These are phyloP conservation scores for Phytopythium oedochilum DNA, from an alignment of 352 stramenopile species.

Conservation along the genomic window DNA sequence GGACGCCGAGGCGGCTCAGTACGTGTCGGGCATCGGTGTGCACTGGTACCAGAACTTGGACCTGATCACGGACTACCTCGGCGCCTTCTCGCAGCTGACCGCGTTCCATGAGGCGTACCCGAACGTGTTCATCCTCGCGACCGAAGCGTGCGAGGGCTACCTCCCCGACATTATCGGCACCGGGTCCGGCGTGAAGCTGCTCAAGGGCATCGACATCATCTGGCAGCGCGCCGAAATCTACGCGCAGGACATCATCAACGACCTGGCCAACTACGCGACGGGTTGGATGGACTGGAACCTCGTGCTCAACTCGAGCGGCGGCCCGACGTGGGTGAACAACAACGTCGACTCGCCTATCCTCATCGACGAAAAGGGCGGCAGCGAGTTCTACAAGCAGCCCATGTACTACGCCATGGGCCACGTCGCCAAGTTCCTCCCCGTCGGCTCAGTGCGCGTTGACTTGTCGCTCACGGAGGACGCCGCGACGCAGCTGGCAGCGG, in stretches of 20 bases:
- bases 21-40: conserved; percentile 78
- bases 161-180: conserved; percentile 43
- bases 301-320: conserved; percentile 61
- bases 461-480: conserved; percentile 20
- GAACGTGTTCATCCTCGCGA: conserved; percentile 78
- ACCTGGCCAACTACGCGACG: conserved; percentile 70
- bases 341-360: conserved; percentile 68
- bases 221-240: conserved; percentile 79
- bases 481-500: conserved; percentile 24
- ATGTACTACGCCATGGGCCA: conserved; percentile 82
- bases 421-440: conserved; percentile 63
- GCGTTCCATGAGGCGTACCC: conserved; percentile 53
- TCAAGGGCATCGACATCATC: conserved; percentile 29
- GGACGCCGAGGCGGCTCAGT: conserved; percentile 51
- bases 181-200: conserved; percentile 38
- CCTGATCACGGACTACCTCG: conserved; percentile 33
- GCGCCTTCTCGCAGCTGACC: conserved; percentile 43
- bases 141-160: conserved; percentile 74
- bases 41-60: conserved; percentile 85
- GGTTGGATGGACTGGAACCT: conserved; percentile 91
- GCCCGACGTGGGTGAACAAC: conserved; percentile 74
- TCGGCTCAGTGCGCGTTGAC: conserved; percentile 40
- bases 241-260: conserved; percentile 82
- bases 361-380: conserved; percentile 42
- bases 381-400: conserved; percentile 78